Evolutionary conservation across 2,329 filamentous ascomycete genomes (phyloP).

Genomic region (Davidsoniella eucalypti): DNA sequence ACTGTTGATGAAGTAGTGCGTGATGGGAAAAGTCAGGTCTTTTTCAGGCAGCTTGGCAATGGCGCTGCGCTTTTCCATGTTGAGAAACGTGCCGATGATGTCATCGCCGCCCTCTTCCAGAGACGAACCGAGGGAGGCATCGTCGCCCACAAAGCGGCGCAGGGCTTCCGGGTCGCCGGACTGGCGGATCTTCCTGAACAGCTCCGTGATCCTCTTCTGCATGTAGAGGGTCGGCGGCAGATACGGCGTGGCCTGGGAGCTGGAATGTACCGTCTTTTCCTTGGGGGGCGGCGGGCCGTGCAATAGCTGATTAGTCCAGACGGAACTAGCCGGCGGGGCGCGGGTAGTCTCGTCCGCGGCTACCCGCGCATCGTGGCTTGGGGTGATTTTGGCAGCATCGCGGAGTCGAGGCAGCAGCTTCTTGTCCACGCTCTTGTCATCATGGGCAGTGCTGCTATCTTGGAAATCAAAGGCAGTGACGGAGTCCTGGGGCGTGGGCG

Average conservation of each 20-base stretch:
- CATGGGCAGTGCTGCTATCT: too few relatives aligned
- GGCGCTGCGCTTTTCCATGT: conserved; percentile 20
- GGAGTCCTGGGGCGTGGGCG: conserved; percentile 9
- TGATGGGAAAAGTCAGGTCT: conserved; percentile 52
- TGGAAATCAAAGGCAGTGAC: too few relatives aligned
- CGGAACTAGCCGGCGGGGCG: background rate
- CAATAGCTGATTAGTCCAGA: background rate
- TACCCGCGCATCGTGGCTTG: background rate
- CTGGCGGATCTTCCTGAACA: conserved; percentile 1
- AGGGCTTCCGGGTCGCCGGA: background rate
- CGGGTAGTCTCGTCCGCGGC: too few relatives aligned
- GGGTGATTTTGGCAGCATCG: background rate
- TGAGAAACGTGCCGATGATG: conserved; percentile 7
- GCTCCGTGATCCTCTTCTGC: conserved; percentile 5
- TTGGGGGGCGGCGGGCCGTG: background rate
- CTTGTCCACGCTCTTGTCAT: background rate
- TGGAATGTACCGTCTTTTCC: background rate
- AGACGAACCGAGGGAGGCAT: background rate
- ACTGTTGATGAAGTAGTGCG: conserved; percentile 86
- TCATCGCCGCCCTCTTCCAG: background rate
- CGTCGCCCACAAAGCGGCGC: background rate
- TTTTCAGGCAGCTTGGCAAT: conserved; percentile 26
- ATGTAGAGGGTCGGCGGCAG: conserved; percentile 6
- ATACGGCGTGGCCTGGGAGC: conserved; percentile 1
- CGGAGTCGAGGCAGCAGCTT: background rate